phyloP scores from a whole-genome alignment of 2,329 filamentous ascomycete genomes.

The Fusarium sp. region DNA sequence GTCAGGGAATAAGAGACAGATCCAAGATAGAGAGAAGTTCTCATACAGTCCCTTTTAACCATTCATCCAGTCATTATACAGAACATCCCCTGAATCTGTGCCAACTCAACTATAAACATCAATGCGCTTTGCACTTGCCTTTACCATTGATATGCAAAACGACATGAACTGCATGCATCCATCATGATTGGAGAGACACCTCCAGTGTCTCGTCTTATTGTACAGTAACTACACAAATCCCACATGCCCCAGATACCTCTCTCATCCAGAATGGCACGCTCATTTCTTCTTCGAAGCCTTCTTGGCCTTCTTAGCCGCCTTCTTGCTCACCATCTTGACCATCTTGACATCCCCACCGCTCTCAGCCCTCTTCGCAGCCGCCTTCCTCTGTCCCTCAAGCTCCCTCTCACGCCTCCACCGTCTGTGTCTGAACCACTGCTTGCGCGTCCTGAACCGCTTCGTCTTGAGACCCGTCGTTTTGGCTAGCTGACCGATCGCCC shows the following conservation, averaged over 20 bases:
- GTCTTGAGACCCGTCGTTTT: constrained; percentile 63
- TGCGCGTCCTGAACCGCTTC: constrained; percentile 63
- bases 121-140: background rate
- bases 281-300: constrained; percentile 53
- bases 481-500: constrained; percentile 67
- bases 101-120: background rate
- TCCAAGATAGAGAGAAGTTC: background rate
- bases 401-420: constrained; percentile 58
- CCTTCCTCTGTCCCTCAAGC: constrained; percentile 56
- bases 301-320: constrained; percentile 54
- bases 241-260: constrained; percentile 31
- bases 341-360: constrained; percentile 47
- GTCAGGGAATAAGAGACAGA: background rate
- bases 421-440: constrained; percentile 60
- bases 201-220: constrained; percentile 31
- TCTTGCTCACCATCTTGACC: constrained; percentile 52
- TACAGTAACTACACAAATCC: constrained; percentile 44
- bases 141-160: background rate
- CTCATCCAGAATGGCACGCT: constrained; percentile 3
- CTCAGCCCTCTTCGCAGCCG: constrained; percentile 50
- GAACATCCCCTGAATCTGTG: background rate
- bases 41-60: background rate
- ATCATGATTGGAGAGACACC: background rate
- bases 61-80: too few species aligned
- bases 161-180: background rate